These are phyloP conservation scores for Agroathelia rolfsii DNA, from an alignment of 1,284 basidiomycete species.

Conservation along the genomic window DNA sequence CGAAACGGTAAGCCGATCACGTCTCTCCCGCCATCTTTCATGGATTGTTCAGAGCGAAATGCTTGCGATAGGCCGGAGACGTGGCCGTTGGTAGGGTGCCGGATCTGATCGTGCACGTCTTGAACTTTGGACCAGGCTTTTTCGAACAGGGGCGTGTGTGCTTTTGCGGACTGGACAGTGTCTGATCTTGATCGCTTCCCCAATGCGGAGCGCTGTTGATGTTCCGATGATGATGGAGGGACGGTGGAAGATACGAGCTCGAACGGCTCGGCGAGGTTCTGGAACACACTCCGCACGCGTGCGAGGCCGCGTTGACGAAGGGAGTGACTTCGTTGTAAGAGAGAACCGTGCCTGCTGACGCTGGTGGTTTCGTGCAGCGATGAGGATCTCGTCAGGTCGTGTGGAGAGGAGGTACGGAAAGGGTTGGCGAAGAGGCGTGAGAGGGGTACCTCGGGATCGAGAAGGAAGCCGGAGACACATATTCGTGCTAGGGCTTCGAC, in stretches of 20 bases:
- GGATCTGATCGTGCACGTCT: slow-evolving; percentile 18
- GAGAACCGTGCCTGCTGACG: slow-evolving; percentile 24
- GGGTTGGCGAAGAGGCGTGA: slow-evolving; percentile 42
- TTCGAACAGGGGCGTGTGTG: slow-evolving; percentile 25
- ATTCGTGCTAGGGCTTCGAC: slow-evolving; percentile 85
- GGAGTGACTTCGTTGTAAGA: slow-evolving; percentile 24
- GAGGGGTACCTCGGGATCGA: slow-evolving; percentile 75
- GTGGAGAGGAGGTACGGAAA: slow-evolving; percentile 22
- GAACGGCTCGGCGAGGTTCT: slow-evolving; percentile 34
- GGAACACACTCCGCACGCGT: slow-evolving; percentile 25
- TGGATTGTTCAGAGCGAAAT: slow-evolving; percentile 35
- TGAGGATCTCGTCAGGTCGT: slow-evolving; percentile 14
- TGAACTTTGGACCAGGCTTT: slow-evolving; percentile 16
- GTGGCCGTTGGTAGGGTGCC: slow-evolving; percentile 29
- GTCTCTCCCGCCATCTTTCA: slow-evolving; percentile 27
- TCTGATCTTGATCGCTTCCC: slow-evolving; percentile 15
- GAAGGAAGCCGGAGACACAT: slow-evolving; percentile 82
- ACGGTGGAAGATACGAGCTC: slow-evolving; percentile 21
- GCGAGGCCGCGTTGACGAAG: slow-evolving; percentile 17
- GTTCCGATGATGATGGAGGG: no score
- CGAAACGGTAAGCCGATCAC: slow-evolving; percentile 55
- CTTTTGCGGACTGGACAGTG: slow-evolving; percentile 20
- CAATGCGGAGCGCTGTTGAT: not conserved
- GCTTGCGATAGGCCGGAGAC: slow-evolving; percentile 32
- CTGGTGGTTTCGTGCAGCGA: slow-evolving; percentile 19